Evolutionary conservation across 371 early-diverging fungal genomes (phyloP).

Genomic region (Capillidium rhysosporum): DNA sequence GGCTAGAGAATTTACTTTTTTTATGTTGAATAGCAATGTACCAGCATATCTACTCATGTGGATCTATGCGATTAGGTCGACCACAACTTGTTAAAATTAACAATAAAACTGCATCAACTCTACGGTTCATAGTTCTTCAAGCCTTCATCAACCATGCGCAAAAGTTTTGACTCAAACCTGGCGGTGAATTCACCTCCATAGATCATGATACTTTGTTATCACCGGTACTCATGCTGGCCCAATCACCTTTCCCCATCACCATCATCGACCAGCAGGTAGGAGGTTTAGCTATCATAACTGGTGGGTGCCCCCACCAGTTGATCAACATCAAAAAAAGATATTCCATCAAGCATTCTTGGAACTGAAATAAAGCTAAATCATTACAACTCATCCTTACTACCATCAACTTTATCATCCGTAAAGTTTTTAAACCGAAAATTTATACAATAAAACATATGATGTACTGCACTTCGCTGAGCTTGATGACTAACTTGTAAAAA

Average conservation of each 20-base stretch:
- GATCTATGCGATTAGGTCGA: constrained; percentile 16
- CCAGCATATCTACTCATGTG: constrained; percentile 15
- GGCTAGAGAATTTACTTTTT: constrained; percentile 16
- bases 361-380: neutral
- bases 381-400: neutral
- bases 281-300: neutral
- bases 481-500: neutral
- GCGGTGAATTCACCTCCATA: neutral
- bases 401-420: neutral
- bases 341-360: constrained; percentile 3
- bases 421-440: neutral
- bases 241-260: neutral
- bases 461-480: neutral
- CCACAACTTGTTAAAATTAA: constrained; percentile 9
- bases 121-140: neutral
- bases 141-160: neutral
- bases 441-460: neutral
- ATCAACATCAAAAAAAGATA: neutral
- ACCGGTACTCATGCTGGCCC: neutral
- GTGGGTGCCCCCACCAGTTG: constrained; percentile 2
- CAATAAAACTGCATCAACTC: neutral
- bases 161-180: neutral
- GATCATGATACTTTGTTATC: constrained; percentile 1
- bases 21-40: constrained; percentile 15
- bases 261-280: constrained; percentile 1